Base-by-base conservation (phyloP, 75 land plant genomes). In the Ceratopteris richardii region DNA sequence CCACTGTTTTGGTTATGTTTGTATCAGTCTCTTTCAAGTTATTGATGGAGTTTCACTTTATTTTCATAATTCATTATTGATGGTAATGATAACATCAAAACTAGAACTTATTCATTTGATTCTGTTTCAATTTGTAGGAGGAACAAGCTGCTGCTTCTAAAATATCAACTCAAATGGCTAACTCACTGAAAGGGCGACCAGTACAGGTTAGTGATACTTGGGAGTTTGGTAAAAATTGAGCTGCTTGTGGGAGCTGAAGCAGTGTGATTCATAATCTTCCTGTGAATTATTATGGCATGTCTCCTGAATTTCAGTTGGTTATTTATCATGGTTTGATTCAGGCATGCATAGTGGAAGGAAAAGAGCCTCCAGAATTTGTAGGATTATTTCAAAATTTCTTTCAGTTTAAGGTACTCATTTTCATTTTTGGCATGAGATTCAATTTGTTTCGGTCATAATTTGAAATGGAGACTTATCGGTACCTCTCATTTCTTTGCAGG, bases 291-390 rank as follows among this genome's bases (percentile, higher is more conserved):
- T n/a, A n/a, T n/a, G n/a, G n/a, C n/a, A n/a, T n/a, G n/a, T n/a
- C n/a, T n/a, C n/a, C n/a, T n/a, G n/a, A n/a, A n/a, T n/a, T n/a
- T n/a, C n/a, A n/a, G n/a, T n/a, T n/a, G n/a, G n/a, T n/a, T n/a
- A n/a, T n/a, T n/a, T n/a, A n/a, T n/a, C n/a, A n/a, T n/a, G n/a
- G n/a, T n/a, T n/a, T n/a, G 0, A 11, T 70, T 19, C 76, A 93
- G 98, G 98, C 84, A 57, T 86, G 85, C 14, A 70, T 93, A 63
- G 60, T 80, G 62, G 78, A 95, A 82, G 99, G 96, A 47, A 90
- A 84, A 71, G 99, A 95, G 63, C 92, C 99, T 37, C 74, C 96
- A 54, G 90, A 95, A 59, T 95, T 95, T 64, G 42, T 95, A 73
- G 91, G 86, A 28, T 71, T 95, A 41, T 95, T 95, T 66, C 78